Conservation (phyloP, 441 rosid species). For the Rhodomyrtus psidioides region DNA sequence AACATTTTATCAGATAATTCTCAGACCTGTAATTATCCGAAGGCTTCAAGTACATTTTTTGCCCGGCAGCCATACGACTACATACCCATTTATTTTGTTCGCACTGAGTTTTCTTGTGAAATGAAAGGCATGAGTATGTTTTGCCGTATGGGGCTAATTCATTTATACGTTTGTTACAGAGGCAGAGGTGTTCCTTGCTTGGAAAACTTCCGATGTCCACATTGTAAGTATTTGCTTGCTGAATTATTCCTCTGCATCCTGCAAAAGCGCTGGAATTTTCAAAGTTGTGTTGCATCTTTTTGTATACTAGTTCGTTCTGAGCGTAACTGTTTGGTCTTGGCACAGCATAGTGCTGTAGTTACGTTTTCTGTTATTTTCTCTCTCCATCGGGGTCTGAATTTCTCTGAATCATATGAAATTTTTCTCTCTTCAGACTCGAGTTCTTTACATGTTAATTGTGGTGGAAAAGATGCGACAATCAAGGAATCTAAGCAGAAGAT, state of each 20-base stretch:
- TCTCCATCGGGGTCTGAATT: background rate
- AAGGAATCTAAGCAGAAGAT: background rate
- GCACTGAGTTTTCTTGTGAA: background rate
- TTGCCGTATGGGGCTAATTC: background rate
- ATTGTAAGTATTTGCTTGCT: constrained; percentile 39
- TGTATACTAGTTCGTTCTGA: background rate
- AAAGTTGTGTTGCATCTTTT: background rate
- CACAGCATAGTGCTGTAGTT: background rate
- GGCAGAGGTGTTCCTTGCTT: constrained; percentile 44
- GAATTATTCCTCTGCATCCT: background rate
- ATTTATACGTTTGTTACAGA: background rate
- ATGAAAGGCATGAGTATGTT: background rate
- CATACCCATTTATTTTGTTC: background rate
- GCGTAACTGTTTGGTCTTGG: background rate
- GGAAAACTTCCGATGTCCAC: constrained; percentile 46
- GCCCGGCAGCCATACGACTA: background rate
- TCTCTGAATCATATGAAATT: background rate
- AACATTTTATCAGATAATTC: background rate
- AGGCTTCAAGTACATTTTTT: background rate
- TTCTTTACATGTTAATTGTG: constrained; percentile 12
- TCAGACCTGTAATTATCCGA: background rate
- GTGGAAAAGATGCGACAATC: constrained; percentile 5
- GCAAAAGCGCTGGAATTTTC: background rate
- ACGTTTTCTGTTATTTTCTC: background rate
- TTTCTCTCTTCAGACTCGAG: constrained; percentile 7